phyloP scores from a whole-genome alignment of 225 moss, liverwort and hornwort species.

The Polytrichum commune region DNA sequence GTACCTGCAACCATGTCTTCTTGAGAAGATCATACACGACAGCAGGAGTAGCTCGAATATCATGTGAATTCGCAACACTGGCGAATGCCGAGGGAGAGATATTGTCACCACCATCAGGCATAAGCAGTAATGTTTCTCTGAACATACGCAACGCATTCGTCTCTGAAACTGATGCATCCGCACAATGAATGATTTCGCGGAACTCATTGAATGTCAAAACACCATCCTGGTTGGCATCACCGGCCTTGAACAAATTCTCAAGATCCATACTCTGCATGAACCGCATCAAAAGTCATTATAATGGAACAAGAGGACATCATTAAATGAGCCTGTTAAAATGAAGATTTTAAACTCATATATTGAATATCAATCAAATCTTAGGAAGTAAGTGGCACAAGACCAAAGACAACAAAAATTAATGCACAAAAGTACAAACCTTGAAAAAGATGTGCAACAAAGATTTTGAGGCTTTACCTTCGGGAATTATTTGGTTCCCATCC shows the following conservation, averaged over 20 bases:
- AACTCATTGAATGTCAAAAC: slow-evolving; percentile 85
- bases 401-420: background rate
- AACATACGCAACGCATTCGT: slow-evolving; percentile 75
- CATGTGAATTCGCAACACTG: slow-evolving; percentile 79
- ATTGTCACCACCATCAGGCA: slow-evolving; percentile 85
- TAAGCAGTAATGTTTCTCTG: slow-evolving; percentile 80
- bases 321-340: too few relatives aligned
- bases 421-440: too few relatives aligned
- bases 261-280: slow-evolving; percentile 57
- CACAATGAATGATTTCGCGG: slow-evolving; percentile 61
- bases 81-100: slow-evolving; percentile 91
- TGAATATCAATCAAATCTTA: too few relatives aligned
- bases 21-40: slow-evolving; percentile 73
- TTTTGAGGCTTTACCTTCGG: background rate
- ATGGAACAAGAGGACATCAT: too few relatives aligned
- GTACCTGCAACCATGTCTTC: slow-evolving; percentile 88
- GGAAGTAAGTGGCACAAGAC: too few relatives aligned
- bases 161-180: slow-evolving; percentile 67
- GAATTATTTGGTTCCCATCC: background rate
- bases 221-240: slow-evolving; percentile 95
- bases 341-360: too few relatives aligned
- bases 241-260: slow-evolving; percentile 86
- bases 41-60: slow-evolving; percentile 69
- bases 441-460: background rate
- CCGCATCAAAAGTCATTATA: background rate